Conservation (phyloP, 805 yeast genomes). For the Saturnispora serradocipensis region DNA sequence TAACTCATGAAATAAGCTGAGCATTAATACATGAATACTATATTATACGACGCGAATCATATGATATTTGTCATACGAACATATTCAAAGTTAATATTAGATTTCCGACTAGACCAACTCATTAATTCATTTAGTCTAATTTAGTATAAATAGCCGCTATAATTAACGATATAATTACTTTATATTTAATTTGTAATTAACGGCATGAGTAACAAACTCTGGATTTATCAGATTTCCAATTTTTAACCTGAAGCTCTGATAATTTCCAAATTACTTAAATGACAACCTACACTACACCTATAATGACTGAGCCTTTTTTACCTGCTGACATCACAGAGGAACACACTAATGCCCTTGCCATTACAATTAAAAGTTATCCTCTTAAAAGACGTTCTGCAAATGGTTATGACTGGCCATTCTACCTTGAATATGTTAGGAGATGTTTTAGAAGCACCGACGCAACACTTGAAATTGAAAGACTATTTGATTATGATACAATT, state of each 20-base stretch:
- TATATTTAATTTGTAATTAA: no score
- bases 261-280: background rate
- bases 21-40: no score
- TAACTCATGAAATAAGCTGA: no score
- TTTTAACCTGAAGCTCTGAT: background rate
- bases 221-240: background rate
- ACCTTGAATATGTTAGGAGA: background rate
- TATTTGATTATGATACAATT: background rate
- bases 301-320: background rate
- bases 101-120: no score
- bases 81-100: no score
- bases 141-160: no score
- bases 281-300: background rate
- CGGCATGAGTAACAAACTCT: no score
- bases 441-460: background rate
- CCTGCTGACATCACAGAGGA: background rate
- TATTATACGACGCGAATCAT: no score
- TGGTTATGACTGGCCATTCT: background rate
- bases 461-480: conserved; percentile 4
- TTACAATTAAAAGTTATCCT: background rate
- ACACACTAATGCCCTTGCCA: background rate
- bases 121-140: no score
- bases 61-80: no score
- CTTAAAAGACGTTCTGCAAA: background rate
- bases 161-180: no score